A percentile compares a stretch with the other conserved stretches of the same genome.
Evolutionary conservation across 768 basidiomycete genomes (phyloP).

Genomic region (Trametes meyenii): DNA sequence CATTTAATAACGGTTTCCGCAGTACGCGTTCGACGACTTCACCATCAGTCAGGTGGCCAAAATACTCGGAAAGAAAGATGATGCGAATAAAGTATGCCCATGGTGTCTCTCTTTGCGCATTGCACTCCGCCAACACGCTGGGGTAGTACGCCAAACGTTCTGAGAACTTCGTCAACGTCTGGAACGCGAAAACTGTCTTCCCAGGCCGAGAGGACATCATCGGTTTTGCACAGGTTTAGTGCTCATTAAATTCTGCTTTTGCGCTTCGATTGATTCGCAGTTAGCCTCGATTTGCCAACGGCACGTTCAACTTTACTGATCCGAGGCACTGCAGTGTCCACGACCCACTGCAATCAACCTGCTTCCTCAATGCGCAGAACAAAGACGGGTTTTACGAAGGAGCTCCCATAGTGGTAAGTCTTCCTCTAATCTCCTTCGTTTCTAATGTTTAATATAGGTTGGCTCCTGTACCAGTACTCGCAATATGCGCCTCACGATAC

Average conservation of each 20-base stretch:
- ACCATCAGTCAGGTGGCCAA: conserved; percentile 66
- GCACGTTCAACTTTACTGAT: conserved; percentile 65
- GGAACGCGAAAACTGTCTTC: conserved; percentile 59
- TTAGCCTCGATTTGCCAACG: conserved; percentile 57
- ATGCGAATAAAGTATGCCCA: conserved; percentile 51
- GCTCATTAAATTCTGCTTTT: not conserved
- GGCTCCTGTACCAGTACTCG: conserved; percentile 2
- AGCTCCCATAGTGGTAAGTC: conserved; percentile 56
- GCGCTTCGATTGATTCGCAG: not conserved
- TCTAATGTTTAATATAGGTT: not conserved
- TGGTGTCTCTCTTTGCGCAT: not conserved
- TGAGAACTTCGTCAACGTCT: conserved; percentile 59
- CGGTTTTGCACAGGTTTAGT: conserved; percentile 66
- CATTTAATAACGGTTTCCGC: no score
- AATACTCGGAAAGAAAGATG: conserved; percentile 49
- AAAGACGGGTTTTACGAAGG: conserved; percentile 69
- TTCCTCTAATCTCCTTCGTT: not conserved
- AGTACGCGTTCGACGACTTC: conserved; percentile 70
- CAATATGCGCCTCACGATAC: conserved; percentile 69
- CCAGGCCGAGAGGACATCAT: conserved; percentile 46
- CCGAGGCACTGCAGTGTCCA: conserved; percentile 68
- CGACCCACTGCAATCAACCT: conserved; percentile 58
- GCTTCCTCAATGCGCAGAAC: conserved; percentile 58
- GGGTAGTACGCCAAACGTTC: conserved; percentile 55
- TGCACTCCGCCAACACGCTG: not conserved